These are phyloP conservation scores for Onygenales sp. DNA, from an alignment of 2,329 filamentous ascomycete genomes.

Conservation along the genomic window DNA sequence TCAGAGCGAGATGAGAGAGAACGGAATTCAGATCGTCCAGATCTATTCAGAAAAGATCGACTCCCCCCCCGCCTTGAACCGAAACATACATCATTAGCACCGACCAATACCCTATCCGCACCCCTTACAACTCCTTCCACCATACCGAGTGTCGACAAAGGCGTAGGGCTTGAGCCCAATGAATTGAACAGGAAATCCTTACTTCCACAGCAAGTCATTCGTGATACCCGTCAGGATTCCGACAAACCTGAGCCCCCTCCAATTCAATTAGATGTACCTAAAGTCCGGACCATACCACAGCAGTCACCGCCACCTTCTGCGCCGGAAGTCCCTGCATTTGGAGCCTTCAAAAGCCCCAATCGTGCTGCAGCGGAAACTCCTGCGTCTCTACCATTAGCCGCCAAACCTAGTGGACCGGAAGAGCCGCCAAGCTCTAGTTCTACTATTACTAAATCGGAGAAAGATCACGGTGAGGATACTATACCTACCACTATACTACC, in stretches of 20 bases:
- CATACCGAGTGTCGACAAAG: background rate
- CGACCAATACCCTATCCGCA: conserved; percentile 6
- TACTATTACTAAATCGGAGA: conserved; percentile 12
- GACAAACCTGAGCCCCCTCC: conserved; percentile 19
- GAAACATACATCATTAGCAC: conserved; percentile 15
- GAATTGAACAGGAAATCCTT: background rate
- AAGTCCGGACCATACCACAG: conserved; percentile 21
- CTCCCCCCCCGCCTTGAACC: conserved; percentile 18
- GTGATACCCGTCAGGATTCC: conserved; percentile 24
- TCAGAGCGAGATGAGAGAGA: conserved; percentile 15
- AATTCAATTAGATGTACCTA: conserved; percentile 18
- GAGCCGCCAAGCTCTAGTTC: background rate
- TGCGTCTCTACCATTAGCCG: conserved; percentile 16
- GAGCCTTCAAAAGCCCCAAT: conserved; percentile 26
- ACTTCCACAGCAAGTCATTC: conserved; percentile 4
- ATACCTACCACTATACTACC: conserved; percentile 22
- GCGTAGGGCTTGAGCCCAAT: conserved; percentile 6
- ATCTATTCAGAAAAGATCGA: conserved; percentile 31
- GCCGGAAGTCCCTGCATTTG: conserved; percentile 35
- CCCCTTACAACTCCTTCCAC: background rate
- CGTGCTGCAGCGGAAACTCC: conserved; percentile 12
- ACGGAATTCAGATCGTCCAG: conserved; percentile 21
- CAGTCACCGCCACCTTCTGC: conserved; percentile 29
- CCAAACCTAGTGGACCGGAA: conserved; percentile 1
- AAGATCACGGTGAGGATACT: conserved; percentile 16